phyloP scores from a whole-genome alignment of 768 basidiomycete genomes.

The Leccinum truebloodii region DNA sequence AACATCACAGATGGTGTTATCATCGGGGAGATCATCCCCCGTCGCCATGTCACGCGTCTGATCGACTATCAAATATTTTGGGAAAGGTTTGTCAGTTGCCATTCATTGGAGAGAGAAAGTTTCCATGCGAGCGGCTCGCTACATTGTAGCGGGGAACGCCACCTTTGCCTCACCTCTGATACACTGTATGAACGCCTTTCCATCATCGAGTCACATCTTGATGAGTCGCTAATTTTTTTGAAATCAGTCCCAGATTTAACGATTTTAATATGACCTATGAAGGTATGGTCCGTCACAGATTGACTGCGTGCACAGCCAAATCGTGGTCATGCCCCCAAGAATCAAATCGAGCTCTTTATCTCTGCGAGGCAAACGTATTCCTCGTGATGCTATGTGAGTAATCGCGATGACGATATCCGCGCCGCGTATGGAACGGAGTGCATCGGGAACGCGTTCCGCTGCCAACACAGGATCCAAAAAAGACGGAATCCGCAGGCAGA shows the following conservation, averaged over 20 bases:
- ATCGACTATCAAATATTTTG: not conserved
- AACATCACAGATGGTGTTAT: conserved; percentile 4
- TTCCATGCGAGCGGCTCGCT: not conserved
- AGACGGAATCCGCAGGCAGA: conserved; percentile 8
- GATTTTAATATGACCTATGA: conserved; percentile 4
- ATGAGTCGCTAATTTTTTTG: conserved; percentile 8
- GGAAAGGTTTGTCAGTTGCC: not conserved
- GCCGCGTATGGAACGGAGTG: not conserved
- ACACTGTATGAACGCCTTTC: not conserved
- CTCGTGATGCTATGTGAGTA: conserved; percentile 16
- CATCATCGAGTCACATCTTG: conserved; percentile 4
- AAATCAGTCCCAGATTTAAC: conserved; percentile 10
- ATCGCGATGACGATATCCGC: conserved; percentile 10
- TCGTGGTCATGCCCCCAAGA: conserved; percentile 15
- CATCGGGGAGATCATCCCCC: conserved; percentile 5
- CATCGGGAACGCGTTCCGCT: conserved; percentile 4
- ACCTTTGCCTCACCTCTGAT: conserved; percentile 1
- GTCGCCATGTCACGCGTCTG: conserved; percentile 10
- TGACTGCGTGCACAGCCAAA: conserved; percentile 10
- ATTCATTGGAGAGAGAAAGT: not conserved
- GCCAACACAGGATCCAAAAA: conserved; percentile 13
- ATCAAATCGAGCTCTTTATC: conserved; percentile 8
- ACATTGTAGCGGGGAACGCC: conserved; percentile 1
- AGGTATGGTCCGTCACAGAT: not conserved
- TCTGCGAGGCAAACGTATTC: conserved; percentile 3